phyloP scores from a whole-genome alignment of 306 rosid genomes.

The Fragaria iinumae region DNA sequence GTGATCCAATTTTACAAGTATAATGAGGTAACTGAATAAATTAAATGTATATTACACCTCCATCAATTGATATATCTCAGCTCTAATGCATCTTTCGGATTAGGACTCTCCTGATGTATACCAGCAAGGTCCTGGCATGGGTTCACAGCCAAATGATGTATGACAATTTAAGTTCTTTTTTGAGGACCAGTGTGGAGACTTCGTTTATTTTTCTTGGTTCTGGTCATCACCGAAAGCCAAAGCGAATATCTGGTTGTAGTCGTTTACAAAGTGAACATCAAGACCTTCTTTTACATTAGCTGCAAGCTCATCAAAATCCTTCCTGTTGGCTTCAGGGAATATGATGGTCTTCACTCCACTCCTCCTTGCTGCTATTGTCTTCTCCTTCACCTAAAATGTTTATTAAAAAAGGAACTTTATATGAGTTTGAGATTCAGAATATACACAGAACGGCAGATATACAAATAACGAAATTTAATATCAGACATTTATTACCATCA shows the following conservation, averaged over 20 bases:
- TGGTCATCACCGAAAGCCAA: constrained; percentile 61
- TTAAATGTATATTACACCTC: not conserved
- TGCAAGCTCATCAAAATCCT: constrained; percentile 91
- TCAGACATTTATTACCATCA: not conserved
- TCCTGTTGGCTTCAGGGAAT: constrained; percentile 87
- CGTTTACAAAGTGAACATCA: constrained; percentile 91
- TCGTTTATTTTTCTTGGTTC: constrained; percentile 28
- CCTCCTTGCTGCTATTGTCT: constrained; percentile 94
- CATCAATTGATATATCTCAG: constrained; percentile 2
- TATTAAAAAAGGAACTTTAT: constrained; percentile 22
- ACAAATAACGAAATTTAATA: not conserved
- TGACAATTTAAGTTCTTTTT: constrained; percentile 25
- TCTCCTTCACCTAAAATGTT: constrained; percentile 84
- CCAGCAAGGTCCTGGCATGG: constrained; percentile 35
- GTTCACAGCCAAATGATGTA: not conserved
- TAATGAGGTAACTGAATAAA: not conserved
- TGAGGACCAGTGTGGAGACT: constrained; percentile 17
- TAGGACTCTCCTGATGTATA: not conserved
- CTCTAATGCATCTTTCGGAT: constrained; percentile 1
- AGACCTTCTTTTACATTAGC: constrained; percentile 90
- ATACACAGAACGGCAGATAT: not conserved
- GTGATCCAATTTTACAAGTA: constrained; percentile 12
- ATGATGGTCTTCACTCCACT: constrained; percentile 79
- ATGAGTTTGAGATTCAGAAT: constrained; percentile 24
- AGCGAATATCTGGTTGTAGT: constrained; percentile 64